Conservation (phyloP, 352 stramenopile species). For the Elongisporangium anandrum region DNA sequence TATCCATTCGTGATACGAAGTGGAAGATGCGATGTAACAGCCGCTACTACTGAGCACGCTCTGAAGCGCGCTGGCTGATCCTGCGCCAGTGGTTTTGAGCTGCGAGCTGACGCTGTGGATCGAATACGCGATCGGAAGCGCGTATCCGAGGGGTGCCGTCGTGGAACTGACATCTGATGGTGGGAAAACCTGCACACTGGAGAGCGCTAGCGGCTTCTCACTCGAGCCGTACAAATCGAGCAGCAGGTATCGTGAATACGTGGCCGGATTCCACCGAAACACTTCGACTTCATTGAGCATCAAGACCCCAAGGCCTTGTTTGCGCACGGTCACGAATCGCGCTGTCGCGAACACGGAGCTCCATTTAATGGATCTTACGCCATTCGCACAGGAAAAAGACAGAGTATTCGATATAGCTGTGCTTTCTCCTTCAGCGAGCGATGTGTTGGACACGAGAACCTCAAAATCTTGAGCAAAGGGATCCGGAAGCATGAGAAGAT, state of each 20-base stretch:
- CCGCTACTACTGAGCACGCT: constrained; percentile 8
- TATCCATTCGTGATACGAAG: constrained; percentile 65
- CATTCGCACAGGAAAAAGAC: constrained; percentile 45
- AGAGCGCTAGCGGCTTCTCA: constrained; percentile 27
- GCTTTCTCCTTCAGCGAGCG: constrained; percentile 15
- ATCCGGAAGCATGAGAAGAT: constrained; percentile 30
- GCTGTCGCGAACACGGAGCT: constrained; percentile 28
- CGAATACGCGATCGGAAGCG: constrained; percentile 35
- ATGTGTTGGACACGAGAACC: constrained; percentile 27
- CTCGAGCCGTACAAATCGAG: constrained; percentile 43
- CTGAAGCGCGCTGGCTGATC: constrained; percentile 29
- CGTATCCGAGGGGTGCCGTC: constrained; percentile 6
- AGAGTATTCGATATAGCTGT: constrained; percentile 18
- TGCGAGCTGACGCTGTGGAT: constrained; percentile 72
- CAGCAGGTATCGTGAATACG: constrained; percentile 37
- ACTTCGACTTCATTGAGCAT: constrained; percentile 77
- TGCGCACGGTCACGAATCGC: constrained; percentile 47
- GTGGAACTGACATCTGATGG: constrained; percentile 23
- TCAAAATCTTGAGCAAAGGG: constrained; percentile 57
- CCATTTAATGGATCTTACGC: constrained; percentile 30
- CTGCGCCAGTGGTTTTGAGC: constrained; percentile 17
- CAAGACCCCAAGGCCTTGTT: constrained; percentile 21
- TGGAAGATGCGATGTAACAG: constrained; percentile 38
- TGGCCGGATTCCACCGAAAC: constrained; percentile 49
- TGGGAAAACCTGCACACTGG: constrained; percentile 43